phyloP scores from a whole-genome alignment of 2,329 filamentous ascomycete genomes.

The Chaetomium globosum region DNA sequence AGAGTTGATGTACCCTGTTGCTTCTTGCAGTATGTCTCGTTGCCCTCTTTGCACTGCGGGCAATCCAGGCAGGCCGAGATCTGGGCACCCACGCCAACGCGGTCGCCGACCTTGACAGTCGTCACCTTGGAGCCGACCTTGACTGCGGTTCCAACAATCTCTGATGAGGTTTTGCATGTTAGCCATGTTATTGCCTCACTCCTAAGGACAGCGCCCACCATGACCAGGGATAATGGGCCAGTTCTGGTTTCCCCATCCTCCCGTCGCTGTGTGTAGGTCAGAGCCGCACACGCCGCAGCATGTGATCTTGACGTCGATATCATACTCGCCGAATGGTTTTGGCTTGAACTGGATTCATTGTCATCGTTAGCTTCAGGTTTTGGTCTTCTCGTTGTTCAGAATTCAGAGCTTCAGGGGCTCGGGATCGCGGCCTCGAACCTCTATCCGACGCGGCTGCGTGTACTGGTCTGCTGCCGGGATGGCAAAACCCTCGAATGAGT shows the following conservation, averaged over 20 bases:
- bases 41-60: background rate
- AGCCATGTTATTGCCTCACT: background rate
- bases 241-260: background rate
- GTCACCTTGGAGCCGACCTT: background rate
- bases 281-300: background rate
- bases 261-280: background rate
- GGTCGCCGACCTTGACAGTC: background rate
- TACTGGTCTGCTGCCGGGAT: constrained; percentile 15
- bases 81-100: background rate
- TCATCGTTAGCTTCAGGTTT: background rate
- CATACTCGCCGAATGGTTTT: background rate
- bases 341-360: background rate
- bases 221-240: background rate
- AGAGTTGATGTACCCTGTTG: background rate
- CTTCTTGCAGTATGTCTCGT: background rate
- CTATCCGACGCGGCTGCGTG: constrained; percentile 15
- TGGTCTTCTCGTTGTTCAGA: background rate
- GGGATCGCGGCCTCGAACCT: background rate
- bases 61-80: background rate
- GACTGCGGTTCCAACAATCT: background rate
- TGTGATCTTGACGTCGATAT: background rate
- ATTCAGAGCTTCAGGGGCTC: too few species aligned
- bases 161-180: background rate
- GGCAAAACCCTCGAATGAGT: constrained; percentile 19
- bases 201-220: background rate